A percentile compares a stretch with the other conserved stretches of the same genome.
These are phyloP conservation scores for Penicillium angulare DNA, from an alignment of 495 filamentous ascomycete species.

Conservation along the genomic window DNA sequence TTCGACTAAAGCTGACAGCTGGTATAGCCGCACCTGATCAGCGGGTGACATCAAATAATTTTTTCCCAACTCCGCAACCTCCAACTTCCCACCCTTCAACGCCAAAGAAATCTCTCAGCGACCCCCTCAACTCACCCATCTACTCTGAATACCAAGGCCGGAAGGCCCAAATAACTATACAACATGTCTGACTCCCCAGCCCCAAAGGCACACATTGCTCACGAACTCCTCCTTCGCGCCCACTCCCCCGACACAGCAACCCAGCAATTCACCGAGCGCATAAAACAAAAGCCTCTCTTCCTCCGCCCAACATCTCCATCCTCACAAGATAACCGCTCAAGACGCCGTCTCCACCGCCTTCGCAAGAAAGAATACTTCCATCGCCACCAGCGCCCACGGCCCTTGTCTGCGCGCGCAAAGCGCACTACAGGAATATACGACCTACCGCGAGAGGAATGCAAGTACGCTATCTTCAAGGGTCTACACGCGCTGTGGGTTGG, in stretches of 20 bases:
- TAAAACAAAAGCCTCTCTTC: conserved; percentile 78
- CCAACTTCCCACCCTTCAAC: conserved; percentile 4
- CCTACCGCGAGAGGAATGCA: conserved; percentile 63
- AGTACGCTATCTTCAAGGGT: conserved; percentile 73
- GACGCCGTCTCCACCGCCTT: conserved; percentile 57
- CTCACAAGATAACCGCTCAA: conserved; percentile 60
- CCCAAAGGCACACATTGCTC: conserved; percentile 52
- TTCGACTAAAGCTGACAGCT: no score
- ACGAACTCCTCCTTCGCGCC: conserved; percentile 67
- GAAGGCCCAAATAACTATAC: no score
- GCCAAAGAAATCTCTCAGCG: no score
- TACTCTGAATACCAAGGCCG: no score
- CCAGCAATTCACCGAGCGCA: conserved; percentile 74
- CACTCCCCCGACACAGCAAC: conserved; percentile 67
- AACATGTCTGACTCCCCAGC: conserved; percentile 32
- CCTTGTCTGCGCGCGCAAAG: conserved; percentile 78
- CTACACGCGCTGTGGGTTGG: conserved; percentile 76
- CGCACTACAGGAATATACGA: conserved; percentile 69
- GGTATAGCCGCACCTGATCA: conserved; percentile 20
- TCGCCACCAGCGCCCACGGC: conserved; percentile 65
- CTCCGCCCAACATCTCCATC: conserved; percentile 69
- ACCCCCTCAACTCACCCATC: no score
- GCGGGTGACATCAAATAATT: conserved; percentile 26
- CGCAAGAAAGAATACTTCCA: conserved; percentile 54
- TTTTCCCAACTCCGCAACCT: conserved; percentile 15